Conservation (phyloP, 139 green algal species). For the Closterium sp. region DNA sequence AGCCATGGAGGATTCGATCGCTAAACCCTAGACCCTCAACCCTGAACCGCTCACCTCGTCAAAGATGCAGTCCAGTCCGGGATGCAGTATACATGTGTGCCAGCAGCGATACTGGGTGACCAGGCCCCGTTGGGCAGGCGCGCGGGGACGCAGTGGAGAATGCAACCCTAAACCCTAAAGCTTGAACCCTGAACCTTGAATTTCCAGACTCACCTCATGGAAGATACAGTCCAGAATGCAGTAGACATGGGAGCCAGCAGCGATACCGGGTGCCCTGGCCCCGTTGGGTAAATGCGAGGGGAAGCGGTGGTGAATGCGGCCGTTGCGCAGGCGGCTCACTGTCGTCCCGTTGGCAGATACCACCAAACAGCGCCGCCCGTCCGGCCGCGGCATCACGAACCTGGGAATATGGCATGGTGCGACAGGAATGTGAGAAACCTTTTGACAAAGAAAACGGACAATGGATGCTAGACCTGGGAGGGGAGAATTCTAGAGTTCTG, state of each 20-base stretch:
- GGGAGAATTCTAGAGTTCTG: neutral
- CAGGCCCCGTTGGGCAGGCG: no score
- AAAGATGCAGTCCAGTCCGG: no score
- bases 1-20: neutral
- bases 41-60: no score
- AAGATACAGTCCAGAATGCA: neutral
- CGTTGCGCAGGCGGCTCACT: constrained; percentile 56
- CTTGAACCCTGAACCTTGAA: neutral
- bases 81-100: no score
- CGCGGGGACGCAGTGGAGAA: no score
- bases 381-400: constrained; percentile 77
- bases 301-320: constrained; percentile 64
- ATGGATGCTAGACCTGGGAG: neutral
- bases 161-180: no score
- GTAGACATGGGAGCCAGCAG: neutral
- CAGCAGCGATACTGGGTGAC: no score
- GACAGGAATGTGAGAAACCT: neutral
- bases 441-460: neutral
- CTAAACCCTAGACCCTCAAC: no score
- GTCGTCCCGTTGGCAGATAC: constrained; percentile 58
- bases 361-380: constrained; percentile 82
- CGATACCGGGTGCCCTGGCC: constrained; percentile 17
- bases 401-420: constrained; percentile 42
- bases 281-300: constrained; percentile 64
- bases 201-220: neutral